phyloP scores from a whole-genome alignment of 495 filamentous ascomycete species.

The Aeminium ludgeri region DNA sequence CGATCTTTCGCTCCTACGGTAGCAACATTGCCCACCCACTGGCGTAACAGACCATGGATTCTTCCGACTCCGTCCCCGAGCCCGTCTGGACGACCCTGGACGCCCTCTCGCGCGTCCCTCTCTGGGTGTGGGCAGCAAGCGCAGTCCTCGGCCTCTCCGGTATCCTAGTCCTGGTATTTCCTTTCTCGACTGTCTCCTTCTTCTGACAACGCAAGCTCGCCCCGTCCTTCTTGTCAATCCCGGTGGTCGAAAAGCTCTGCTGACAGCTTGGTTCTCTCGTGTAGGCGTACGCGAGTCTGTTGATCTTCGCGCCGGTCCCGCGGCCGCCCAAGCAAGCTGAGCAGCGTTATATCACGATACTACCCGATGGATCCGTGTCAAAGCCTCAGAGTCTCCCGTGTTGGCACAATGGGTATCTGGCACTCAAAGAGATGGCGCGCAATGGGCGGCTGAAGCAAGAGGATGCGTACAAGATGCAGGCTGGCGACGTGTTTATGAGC shows the following conservation, averaged over 20 bases:
- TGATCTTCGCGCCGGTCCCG: constrained; percentile 62
- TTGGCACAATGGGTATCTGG: constrained; percentile 60
- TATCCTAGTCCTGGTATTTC: constrained; percentile 14
- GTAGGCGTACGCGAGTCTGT: constrained; percentile 45
- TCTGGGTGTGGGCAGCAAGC: constrained; percentile 7
- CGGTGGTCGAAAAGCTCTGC: not conserved
- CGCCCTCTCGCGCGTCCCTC: constrained; percentile 4
- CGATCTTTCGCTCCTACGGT: too few relatives aligned
- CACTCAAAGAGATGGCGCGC: constrained; percentile 32
- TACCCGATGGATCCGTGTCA: constrained; percentile 44
- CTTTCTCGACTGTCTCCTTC: constrained; percentile 6
- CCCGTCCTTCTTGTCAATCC: not conserved
- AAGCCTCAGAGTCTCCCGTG: constrained; percentile 51
- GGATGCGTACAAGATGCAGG: constrained; percentile 24
- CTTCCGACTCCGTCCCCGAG: constrained; percentile 8
- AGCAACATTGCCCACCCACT: too few relatives aligned
- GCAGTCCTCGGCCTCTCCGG: constrained; percentile 6
- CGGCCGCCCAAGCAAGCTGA: constrained; percentile 60
- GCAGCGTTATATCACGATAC: constrained; percentile 65
- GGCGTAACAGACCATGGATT: constrained; percentile 16
- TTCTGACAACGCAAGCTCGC: not conserved
- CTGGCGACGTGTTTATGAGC: constrained; percentile 52
- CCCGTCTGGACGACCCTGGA: constrained; percentile 10
- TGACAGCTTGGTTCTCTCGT: constrained; percentile 26
- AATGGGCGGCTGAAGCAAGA: constrained; percentile 26